phyloP scores from a whole-genome alignment of 257 asterid genomes.

The Nicotiana otophora region DNA sequence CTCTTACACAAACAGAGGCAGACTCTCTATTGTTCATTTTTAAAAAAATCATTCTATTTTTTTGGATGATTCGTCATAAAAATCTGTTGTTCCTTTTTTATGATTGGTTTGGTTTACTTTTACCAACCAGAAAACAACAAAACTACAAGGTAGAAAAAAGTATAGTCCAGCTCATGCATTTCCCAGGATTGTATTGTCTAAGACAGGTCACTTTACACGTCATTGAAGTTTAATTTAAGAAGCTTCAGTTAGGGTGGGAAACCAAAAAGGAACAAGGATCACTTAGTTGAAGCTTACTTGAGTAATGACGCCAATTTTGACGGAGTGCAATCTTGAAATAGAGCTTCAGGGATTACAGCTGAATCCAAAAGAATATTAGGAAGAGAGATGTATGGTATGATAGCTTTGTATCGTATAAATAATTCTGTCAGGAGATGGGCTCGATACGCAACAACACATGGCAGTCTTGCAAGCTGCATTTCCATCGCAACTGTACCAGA shows the following conservation, averaged over 20 bases:
- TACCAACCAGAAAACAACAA: neutral
- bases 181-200: neutral
- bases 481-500: slow-evolving; percentile 94
- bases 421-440: slow-evolving; percentile 86
- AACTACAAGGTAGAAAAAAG: neutral
- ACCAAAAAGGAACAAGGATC: neutral
- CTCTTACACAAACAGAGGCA: neutral
- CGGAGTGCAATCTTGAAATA: slow-evolving; percentile 76
- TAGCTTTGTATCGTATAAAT: slow-evolving; percentile 74
- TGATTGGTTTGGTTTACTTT: neutral
- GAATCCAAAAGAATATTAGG: slow-evolving; percentile 79
- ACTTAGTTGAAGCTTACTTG: slow-evolving; percentile 36
- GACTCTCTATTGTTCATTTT: no score
- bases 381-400: slow-evolving; percentile 73
- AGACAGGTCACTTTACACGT: neutral
- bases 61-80: neutral
- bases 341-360: slow-evolving; percentile 77
- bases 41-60: no score
- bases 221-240: neutral
- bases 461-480: slow-evolving; percentile 87
- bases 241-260: neutral
- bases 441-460: slow-evolving; percentile 85
- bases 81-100: neutral
- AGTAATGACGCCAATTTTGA: slow-evolving; percentile 49
- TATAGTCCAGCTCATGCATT: neutral